Conservation (phyloP, 225 moss, liverwort and hornwort genomes). For the Pseudisothecium myosuroides region DNA sequence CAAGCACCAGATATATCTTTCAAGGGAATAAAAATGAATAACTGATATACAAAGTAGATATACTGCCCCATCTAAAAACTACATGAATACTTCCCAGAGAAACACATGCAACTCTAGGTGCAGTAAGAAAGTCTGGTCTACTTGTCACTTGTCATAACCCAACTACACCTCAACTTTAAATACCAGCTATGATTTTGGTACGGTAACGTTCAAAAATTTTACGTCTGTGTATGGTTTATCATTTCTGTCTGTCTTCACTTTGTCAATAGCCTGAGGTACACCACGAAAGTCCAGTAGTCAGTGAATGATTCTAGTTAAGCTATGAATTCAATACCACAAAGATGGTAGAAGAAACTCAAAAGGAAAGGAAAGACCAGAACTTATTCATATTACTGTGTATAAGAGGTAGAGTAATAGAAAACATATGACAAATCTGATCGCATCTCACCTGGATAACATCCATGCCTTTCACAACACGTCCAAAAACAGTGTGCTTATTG, state of each 20-base stretch:
- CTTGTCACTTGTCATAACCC: not conserved
- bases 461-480: constrained; percentile 97
- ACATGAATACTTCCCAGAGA: not conserved
- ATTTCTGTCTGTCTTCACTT: constrained; percentile 87
- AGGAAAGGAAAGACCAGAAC: not conserved
- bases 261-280: constrained; percentile 72
- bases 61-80: constrained; percentile 1
- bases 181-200: constrained; percentile 56
- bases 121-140: not conserved
- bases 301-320: not conserved
- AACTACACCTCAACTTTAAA: not conserved
- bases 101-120: not conserved
- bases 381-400: not conserved
- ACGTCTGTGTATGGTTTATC: constrained; percentile 90
- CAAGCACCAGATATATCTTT: not conserved
- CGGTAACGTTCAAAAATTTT: constrained; percentile 87
- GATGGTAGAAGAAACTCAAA: not conserved
- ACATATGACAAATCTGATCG: not conserved
- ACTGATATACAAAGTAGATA: constrained; percentile 18
- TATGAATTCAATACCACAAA: not conserved
- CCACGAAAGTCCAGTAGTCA: not conserved
- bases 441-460: constrained; percentile 88
- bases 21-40: not conserved
- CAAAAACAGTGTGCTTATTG: constrained; percentile 98
- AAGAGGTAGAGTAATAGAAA: not conserved